These are phyloP conservation scores for Stemphylium beticola DNA, from an alignment of 2,329 filamentous ascomycete species.

Conservation along the genomic window DNA sequence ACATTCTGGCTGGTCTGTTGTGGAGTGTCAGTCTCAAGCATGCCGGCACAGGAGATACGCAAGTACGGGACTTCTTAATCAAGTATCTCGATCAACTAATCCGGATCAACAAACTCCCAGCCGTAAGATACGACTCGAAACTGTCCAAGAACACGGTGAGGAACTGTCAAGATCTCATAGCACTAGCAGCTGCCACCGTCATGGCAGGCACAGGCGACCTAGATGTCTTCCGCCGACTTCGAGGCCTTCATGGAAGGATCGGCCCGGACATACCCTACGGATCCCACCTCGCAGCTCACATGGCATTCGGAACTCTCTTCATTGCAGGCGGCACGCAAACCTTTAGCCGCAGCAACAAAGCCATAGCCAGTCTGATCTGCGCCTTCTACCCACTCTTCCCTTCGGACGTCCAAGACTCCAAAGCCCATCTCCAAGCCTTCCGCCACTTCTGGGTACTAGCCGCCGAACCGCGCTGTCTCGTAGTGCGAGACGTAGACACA, in stretches of 20 bases:
- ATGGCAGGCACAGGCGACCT: slow-evolving; percentile 97
- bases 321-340: slow-evolving; percentile 91
- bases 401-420: slow-evolving; percentile 87
- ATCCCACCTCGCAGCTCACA: slow-evolving; percentile 89
- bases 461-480: slow-evolving; percentile 84
- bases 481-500: slow-evolving; percentile 86
- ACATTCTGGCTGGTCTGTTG: slow-evolving; percentile 87
- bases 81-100: slow-evolving; percentile 87
- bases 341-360: slow-evolving; percentile 85
- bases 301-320: slow-evolving; percentile 90
- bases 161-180: slow-evolving; percentile 89
- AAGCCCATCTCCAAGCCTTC: slow-evolving; percentile 93
- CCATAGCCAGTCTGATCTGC: slow-evolving; percentile 82
- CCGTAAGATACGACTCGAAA: slow-evolving; percentile 77
- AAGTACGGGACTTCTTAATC: slow-evolving; percentile 81
- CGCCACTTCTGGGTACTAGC: slow-evolving; percentile 97
- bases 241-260: slow-evolving; percentile 85
- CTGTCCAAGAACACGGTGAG: slow-evolving; percentile 81
- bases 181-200: slow-evolving; percentile 80
- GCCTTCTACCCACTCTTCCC: slow-evolving; percentile 96
- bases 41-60: slow-evolving; percentile 60
- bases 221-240: slow-evolving; percentile 79
- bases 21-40: slow-evolving; percentile 64
- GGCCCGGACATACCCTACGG: slow-evolving; percentile 87
- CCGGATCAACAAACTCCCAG: slow-evolving; percentile 71